Base-by-base conservation (phyloP, 306 rosid species). In the Nissolia schottii region DNA sequence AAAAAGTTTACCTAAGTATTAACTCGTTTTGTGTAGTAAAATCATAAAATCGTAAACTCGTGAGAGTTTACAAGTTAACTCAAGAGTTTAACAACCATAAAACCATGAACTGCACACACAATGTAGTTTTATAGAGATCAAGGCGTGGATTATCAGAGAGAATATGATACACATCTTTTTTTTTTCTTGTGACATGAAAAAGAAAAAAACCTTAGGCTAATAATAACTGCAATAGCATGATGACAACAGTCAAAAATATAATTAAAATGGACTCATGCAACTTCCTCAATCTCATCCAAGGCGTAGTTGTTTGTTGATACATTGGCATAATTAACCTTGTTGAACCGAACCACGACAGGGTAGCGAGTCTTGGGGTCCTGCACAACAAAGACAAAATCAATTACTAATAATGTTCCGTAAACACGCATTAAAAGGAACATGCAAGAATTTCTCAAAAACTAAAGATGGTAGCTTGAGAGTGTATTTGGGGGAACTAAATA, bases 301-400 rank as follows among this genome's bases (percentile, higher is more conserved):
- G 96, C 96, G 74, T 88, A 90, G 87, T 90, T 90, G 87, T 90
- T 90, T 70, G 96, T 90, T 34, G 96, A 90, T 77, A 90, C 91
- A 50, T 88, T 90, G 55, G 96, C 96, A 49, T 90, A 90, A 83
- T 90, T 88, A 45, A 90, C 96, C 75, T 90, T 90, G 84, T 77
- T 75, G 88, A 90, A 90, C 65, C 96, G 80, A 80, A 90, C 96
- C 68, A 90, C 96, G 5, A 90, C 96, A 25, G 96, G 96, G 81
- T 90, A 90, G 15, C 96, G 88, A 65, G 77, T 84, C 70, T 86
- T 90, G 18, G 96, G 93, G 24, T 90, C 96, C 96, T 90, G 82
- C 69, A 22, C 48, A 60, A 55, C 48, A 57, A 14, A 43, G 3
- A 73, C 1, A 75, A 77, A 29, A 67, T 49, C 67, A 66, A 35